Base-by-base conservation (phyloP, 2,329 filamentous ascomycete genomes). In the Blastomyces parvus region DNA sequence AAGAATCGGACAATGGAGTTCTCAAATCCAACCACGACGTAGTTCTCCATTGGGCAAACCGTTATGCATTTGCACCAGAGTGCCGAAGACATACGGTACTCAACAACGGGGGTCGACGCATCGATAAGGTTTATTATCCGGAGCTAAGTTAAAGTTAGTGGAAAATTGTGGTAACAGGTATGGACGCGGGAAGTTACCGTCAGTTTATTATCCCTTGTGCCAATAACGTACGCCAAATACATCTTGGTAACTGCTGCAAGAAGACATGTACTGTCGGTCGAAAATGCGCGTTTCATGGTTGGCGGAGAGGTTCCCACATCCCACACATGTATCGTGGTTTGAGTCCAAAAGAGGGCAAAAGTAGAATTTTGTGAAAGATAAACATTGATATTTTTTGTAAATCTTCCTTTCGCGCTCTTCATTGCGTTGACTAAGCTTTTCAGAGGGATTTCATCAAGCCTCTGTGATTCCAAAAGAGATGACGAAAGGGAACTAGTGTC, bases 1-100 rank as follows among this genome's bases (percentile, higher is more conserved):
- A 76, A 79, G 55, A 78, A 77, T n/a, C 75, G 71, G 11, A 78
- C 74, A 13, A 71, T 73, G 0, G 75, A 69, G 38, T 76, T 75
- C 22, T 78, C 76, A 63, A 79, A 79, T 4, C 77, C 76, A 14
- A 79, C 68, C 0, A 72, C 76, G 13, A 78, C 76, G 56, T 74
- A 75, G 60, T 75, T 78, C 60, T 78, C 76, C 52, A 71, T 72
- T 3, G 73, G 73, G 59, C 74, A 76, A 17, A 78, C 76, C 1
- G 73, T 70, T 27, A 79, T 76, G 62, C 74, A 76, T 50, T 70
- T 74, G 61, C 74, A 77, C 76, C 76, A 78, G 2, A 70, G 69
- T 3, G 71, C 70, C 2, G 76, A 75, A 14, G 76, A 69, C 69
- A 79, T 76, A 19, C 73, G 72, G 61, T 78, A 77, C 62, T 79